Base-by-base conservation (phyloP, 768 basidiomycete species). In the Omphalotus guepiniiformis region DNA sequence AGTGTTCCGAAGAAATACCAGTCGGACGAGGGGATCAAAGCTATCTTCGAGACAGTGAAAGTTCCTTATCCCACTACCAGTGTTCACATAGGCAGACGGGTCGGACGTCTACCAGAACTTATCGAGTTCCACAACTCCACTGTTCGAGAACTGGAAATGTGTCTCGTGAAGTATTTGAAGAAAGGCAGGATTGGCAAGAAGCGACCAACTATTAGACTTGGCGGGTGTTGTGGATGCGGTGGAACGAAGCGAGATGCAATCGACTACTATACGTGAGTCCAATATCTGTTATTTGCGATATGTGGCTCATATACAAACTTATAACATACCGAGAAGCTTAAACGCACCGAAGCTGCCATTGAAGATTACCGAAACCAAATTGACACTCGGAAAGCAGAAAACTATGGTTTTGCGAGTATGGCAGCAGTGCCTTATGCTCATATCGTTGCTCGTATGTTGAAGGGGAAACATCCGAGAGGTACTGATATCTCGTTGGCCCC, bases 111-210 rank as follows among this genome's bases (percentile, higher is more conserved):
- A 13, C 93, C 96, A 0, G 84, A 92, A 50, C 71, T 96, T 47
- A 89, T 99, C 53, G 88, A 95, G 48, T 87, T 83, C 57, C 91
- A 94, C 64, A 98, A 98, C 63, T 70, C 82, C 45, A 86, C 91
- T n/a, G 95, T 99, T n/a, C 76, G 88, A 39, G 85, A 95, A 56
- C 79, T 98, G 48, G 96, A 99, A 63, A 74, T 80, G 29, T 76
- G 93, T 41, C 77, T 99, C 26, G 95, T 97, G 48, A 82, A 80
- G 45, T 97, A 96, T 63, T 77, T 97, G 50, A 93, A 92, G 56
- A 83, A 79, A 6, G 91, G 89, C 2, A 79, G 73, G 57, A 73
- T 93, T 29, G 90, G 78, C 39, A 82, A 80, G 56, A 88, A 86
- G 50, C 73, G 96, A 27, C 96, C 96, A 1, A 87, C 73, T 2